Base-by-base conservation (phyloP, 306 rosid genomes). In the Quercus wislizeni region DNA sequence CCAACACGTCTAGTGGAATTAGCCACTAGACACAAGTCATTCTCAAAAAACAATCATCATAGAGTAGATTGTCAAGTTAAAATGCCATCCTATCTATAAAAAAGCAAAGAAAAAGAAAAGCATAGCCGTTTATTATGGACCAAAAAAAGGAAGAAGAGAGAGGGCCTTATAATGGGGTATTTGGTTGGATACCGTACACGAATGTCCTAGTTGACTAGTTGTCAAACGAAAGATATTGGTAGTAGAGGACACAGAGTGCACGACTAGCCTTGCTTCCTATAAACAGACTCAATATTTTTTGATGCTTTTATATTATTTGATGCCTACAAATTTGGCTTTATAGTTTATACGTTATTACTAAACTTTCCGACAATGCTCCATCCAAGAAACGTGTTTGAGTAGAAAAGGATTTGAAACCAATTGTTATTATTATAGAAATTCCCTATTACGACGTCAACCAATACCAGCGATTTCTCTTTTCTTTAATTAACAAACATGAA, bases 261-360 rank as follows among this genome's bases (percentile, higher is more conserved):
- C 31, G 69, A 75, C n/a, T 59, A 75, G 84, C 80, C 35, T 59
- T 81, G 84, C 80, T 49, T 71, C 73, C 84, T 51, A 20, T 13
- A 58, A 81, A 76, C 68, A 43, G 58, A 38, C 46, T 38, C 46
- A 7, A 7, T 7, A 38, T 7, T 7, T 38, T 38, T 38, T 38
- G 9, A 7, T 38, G 46, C 46, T 38, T 38, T 38, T 38, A 38
- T 69, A 23, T 12, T 20, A 76, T 81, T 70, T 59, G 65, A 28
- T 31, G 80, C 72, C 49, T 61, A 58, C 31, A 55, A 55, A 55
- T 30, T 65, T 54, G 74, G 68, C n/a, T 59, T 69, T 33, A 55
- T 8, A 46, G 13, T 59, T 69, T 33, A 43, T 8, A 57, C 31
- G 6, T 6, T 74, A 15, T 18, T 55, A 65, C 30, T 55, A 49